Evolutionary conservation across 2,329 filamentous ascomycete species (phyloP).

Genomic region (Dactylonectria estremocensis): DNA sequence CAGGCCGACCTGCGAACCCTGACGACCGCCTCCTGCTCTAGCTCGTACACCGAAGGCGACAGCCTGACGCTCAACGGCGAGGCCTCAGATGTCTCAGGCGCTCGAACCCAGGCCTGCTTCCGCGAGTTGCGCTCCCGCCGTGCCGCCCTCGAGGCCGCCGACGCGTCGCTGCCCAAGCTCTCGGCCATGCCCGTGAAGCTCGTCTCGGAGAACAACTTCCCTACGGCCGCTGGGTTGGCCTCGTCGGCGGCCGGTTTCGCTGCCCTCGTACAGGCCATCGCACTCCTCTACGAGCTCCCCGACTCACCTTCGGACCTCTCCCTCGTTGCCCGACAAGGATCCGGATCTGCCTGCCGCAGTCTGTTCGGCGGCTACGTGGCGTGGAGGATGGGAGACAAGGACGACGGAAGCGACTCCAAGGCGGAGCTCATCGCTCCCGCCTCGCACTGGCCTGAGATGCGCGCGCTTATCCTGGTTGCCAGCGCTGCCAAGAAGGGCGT

Average conservation of each 20-base stretch:
- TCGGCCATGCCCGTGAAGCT: conserved; percentile 84
- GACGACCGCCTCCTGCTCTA: conserved; percentile 93
- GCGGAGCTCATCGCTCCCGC: conserved; percentile 92
- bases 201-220: conserved; percentile 99
- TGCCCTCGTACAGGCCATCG: conserved; percentile 85
- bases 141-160: conserved; percentile 78
- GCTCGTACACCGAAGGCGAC: conserved; percentile 76
- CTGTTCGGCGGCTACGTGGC: conserved; percentile 97
- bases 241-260: conserved; percentile 80
- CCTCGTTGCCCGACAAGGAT: conserved; percentile 92
- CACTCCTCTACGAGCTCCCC: conserved; percentile 90
- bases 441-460: conserved; percentile 95
- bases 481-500: conserved; percentile 97
- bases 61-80: conserved; percentile 88
- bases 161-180: conserved; percentile 86
- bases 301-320: conserved; percentile 87
- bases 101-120: conserved; percentile 95
- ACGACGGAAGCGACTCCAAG: conserved; percentile 87
- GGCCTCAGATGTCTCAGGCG: conserved; percentile 86
- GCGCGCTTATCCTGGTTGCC: conserved; percentile 90
- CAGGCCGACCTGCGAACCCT: conserved; percentile 95
- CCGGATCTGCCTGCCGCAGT: conserved; percentile 92
- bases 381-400: conserved; percentile 85
- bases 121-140: conserved; percentile 86
- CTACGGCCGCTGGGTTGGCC: conserved; percentile 91